Evolutionary conservation across 1,139 yeast species (phyloP).

Genomic region (Citeromyces siamensis): DNA sequence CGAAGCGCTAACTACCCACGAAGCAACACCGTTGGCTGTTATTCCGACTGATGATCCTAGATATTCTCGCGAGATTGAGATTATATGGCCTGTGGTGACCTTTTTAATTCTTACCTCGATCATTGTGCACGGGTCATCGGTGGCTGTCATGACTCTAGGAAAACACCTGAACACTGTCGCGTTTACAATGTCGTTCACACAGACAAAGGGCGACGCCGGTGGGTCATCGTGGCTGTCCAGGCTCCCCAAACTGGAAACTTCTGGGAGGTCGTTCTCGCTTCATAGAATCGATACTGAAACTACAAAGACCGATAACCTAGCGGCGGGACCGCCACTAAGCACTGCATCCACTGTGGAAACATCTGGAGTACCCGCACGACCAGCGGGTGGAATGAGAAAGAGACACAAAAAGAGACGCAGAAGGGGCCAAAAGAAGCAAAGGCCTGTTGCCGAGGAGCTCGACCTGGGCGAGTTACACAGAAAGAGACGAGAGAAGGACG

Average conservation of each 20-base stretch:
- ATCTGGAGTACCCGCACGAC: constrained; percentile 57
- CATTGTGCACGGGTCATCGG: constrained; percentile 92
- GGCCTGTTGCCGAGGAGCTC: constrained; percentile 12
- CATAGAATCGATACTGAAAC: constrained; percentile 76
- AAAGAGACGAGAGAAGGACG: constrained; percentile 8
- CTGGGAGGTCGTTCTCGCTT: constrained; percentile 66
- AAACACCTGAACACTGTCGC: constrained; percentile 86
- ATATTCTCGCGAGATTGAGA: constrained; percentile 58
- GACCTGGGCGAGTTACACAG: constrained; percentile 7
- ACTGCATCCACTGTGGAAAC: constrained; percentile 38
- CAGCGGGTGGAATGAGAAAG: constrained; percentile 69
- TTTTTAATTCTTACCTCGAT: constrained; percentile 81
- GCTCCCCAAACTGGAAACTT: constrained; percentile 64
- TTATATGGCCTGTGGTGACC: constrained; percentile 85
- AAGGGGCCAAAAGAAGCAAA: constrained; percentile 12
- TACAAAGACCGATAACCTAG: too few relatives aligned
- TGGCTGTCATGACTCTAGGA: constrained; percentile 79
- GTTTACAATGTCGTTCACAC: constrained; percentile 82
- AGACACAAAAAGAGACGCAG: constrained; percentile 16
- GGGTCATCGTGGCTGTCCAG: constrained; percentile 75
- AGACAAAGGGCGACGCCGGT: constrained; percentile 48
- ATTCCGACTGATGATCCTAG: constrained; percentile 42
- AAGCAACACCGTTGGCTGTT: constrained; percentile 39
- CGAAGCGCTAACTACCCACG: constrained; percentile 27
- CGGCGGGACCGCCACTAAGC: constrained; percentile 21